Base-by-base conservation (phyloP, 257 asterid species). In the Agastache rugosa region DNA sequence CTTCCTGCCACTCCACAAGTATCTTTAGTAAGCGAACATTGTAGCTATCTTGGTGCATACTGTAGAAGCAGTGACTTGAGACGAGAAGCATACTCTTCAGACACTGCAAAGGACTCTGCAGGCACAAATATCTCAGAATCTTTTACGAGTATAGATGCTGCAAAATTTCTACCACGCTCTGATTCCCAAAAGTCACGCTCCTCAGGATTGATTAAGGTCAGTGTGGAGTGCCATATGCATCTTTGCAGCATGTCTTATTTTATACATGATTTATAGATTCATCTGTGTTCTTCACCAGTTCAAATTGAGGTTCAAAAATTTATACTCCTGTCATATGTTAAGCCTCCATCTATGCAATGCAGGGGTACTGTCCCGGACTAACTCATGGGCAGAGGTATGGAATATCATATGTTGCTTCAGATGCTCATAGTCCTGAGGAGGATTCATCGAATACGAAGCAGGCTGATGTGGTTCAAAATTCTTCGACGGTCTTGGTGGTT, bases 361-460 rank as follows among this genome's bases (percentile, higher is more conserved):
- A 94, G 99, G 99, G 99, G 56, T 85, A 85, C 82, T 94, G 98
- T 80, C 97, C 95, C 1, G 97, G 97, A 58, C 86, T 89, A 67
- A 90, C 93, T 41, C 87, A 92, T 47, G 96, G 80, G 31, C 99
- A 94, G 85, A 90, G 96, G 81, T 90, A 80, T 76, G 97, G 97
- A 72, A 79, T 94, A 78, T 83, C 93, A 62, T 89, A 84, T 45
- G 76, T 74, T 63, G 65, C 78, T 72, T 75, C 87, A 22, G 88
- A 83, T 31, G 69, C 80, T 39, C 44, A 39, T 54, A 82, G 58
- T 71, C 71, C 20, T 25, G 80, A 69, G 79, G 83, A 83, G 4
- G 87, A 85, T 62, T 63, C 91, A 73, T 72, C 88, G 69, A 81
- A 76, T 50, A 74, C 81, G 50, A 78, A 72, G 37, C 73, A 78